Evolutionary conservation across 164 flowering plant genomes (phyloP).

Genomic region (Kalanchoe fedtschenkoi): DNA sequence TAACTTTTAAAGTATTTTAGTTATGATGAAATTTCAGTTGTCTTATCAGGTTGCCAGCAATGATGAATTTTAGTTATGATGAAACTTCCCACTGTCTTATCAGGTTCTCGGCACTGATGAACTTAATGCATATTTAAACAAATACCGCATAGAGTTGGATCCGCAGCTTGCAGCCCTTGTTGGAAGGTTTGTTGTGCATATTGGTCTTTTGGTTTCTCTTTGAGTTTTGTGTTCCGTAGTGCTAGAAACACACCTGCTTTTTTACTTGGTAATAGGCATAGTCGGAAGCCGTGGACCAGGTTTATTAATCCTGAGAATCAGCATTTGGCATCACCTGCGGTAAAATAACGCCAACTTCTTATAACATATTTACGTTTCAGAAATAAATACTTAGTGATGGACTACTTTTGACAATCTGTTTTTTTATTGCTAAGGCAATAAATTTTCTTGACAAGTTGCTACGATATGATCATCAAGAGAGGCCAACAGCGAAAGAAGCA

Average conservation of each 20-base stretch:
- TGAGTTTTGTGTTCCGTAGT: background rate
- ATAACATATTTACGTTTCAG: background rate
- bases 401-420: background rate
- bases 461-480: conserved; percentile 58
- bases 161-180: conserved; percentile 86
- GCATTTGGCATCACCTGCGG: conserved; percentile 39
- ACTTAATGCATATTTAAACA: conserved; percentile 66
- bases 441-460: conserved; percentile 63
- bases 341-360: background rate
- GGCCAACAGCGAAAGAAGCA: conserved; percentile 59
- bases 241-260: background rate
- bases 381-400: background rate
- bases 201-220: background rate
- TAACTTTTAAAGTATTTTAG: no score
- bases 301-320: conserved; percentile 38
- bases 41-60: conserved; percentile 77
- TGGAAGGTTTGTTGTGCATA: conserved; percentile 40
- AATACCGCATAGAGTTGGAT: conserved; percentile 77
- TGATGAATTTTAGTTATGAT: conserved; percentile 16
- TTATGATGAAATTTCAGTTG: background rate
- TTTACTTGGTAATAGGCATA: conserved; percentile 23
- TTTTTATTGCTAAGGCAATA: conserved; percentile 30
- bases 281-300: conserved; percentile 41
- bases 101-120: conserved; percentile 97
- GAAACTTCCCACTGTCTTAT: conserved; percentile 2